Evolutionary conservation across 257 asterid genomes (phyloP), one percentile per base, ranked within the genome.

Genomic region (Nicotiana tomentosiformis): DNA sequence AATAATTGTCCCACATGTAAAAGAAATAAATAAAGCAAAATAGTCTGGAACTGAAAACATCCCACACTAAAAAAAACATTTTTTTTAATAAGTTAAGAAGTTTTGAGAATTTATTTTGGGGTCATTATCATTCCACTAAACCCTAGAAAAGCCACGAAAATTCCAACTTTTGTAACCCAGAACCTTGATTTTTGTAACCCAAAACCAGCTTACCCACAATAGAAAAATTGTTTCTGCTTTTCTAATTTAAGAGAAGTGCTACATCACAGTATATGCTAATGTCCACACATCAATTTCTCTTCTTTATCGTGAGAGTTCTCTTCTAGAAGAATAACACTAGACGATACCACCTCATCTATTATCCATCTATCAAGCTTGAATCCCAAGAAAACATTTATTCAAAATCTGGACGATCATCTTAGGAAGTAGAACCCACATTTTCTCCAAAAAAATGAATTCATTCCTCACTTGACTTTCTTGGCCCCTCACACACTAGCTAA

Each of bases 321-420:
- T 69, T 39, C 57, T 2, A 69, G 57, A 37, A 37, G 57, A 26
- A 39, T 39, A 39, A 39, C 57, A 69, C 23, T 69, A 39, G 57
- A 69, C 5, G 15, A 69, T 39, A n/a, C 77, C 55, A n/a, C 77
- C n/a, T 39, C 77, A 39, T 39, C 77, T 39, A 55, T 69, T 39
- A 32, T 69, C 15, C 77, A 39, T 17, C 43, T n/a, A 69, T n/a
- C 10, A 69, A 39, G 43, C 77, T 69, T 39, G 30, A 69, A 30
- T 69, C 33, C 57, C 30, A 57, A 69, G 33, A 69, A 37, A 69
- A 39, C 55, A 69, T 11, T 10, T 69, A 69, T 69, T 23, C 57
- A 69, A 69, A 69, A 69, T n/a, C 77, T 69, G 77, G 77, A 39
- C 23, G 57, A 39, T 69, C 77, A 39, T 39, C 77, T 39, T 39